phyloP scores from a whole-genome alignment of 108 stramenopile genomes.

The Nitzschia sp. region DNA sequence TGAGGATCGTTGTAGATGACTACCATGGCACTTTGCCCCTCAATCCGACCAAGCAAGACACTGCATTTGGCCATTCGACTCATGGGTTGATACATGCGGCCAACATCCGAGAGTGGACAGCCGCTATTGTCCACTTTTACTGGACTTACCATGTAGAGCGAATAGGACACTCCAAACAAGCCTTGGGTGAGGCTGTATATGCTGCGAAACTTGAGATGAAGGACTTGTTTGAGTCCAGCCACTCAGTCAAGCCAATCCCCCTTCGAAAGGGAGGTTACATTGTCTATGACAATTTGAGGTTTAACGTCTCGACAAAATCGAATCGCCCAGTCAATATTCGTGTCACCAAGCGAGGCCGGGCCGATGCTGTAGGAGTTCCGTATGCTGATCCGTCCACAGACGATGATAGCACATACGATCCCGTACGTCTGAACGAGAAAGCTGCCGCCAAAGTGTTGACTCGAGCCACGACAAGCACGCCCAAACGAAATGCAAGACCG shows the following conservation, averaged over 20 bases:
- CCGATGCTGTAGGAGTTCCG: not conserved
- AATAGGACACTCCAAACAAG: conserved; percentile 10
- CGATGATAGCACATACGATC: no score
- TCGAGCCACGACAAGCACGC: no score
- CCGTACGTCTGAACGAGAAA: no score
- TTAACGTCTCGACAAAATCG: not conserved
- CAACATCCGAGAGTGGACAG: conserved; percentile 26
- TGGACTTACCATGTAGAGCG: conserved; percentile 28
- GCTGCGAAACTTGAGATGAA: not conserved
- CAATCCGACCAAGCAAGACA: conserved; percentile 70
- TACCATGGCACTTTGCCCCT: conserved; percentile 50
- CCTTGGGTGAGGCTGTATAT: conserved; percentile 7
- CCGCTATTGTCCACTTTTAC: conserved; percentile 27
- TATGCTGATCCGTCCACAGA: no score
- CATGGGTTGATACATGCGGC: conserved; percentile 31
- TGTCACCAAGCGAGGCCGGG: not conserved
- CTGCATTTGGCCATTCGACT: conserved; percentile 33
- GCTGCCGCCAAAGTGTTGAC: no score
- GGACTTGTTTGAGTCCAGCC: not conserved
- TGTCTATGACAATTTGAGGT: conserved; percentile 1
- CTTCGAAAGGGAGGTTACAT: conserved; percentile 13
- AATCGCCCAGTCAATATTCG: not conserved
- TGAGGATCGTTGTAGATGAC: conserved; percentile 69
- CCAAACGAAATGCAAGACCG: no score
- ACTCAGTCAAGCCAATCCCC: not conserved